These are phyloP conservation scores for Lasiosphaeria ovina DNA, from an alignment of 495 filamentous ascomycete species.

Conservation along the genomic window DNA sequence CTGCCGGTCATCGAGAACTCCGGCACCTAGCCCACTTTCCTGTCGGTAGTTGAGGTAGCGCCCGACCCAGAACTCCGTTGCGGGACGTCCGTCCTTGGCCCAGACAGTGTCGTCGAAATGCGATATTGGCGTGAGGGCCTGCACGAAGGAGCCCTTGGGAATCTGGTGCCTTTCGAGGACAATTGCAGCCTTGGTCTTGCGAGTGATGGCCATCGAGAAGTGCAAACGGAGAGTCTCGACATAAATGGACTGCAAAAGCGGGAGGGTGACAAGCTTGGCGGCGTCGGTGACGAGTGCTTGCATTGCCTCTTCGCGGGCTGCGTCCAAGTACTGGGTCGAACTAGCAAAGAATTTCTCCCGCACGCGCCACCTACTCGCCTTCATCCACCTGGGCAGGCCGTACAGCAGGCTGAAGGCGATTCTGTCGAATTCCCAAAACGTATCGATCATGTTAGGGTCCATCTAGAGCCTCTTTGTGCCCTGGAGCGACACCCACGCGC, in stretches of 20 bases:
- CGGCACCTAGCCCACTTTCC: slow-evolving; percentile 3
- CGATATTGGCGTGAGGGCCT: slow-evolving; percentile 22
- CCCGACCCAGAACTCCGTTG: slow-evolving; percentile 35
- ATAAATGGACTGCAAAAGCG: slow-evolving; percentile 38
- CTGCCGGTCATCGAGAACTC: neutral
- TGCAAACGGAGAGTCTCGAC: slow-evolving; percentile 36
- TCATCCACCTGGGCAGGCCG: slow-evolving; percentile 51
- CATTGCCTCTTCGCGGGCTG: slow-evolving; percentile 17
- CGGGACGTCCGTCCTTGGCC: slow-evolving; percentile 28
- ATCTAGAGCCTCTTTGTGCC: slow-evolving; percentile 22
- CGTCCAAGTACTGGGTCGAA: slow-evolving; percentile 5
- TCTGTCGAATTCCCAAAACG: slow-evolving; percentile 26
- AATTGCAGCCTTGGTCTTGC: neutral
- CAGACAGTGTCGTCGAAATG: slow-evolving; percentile 30
- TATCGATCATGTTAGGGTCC: slow-evolving; percentile 22
- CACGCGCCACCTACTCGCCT: slow-evolving; percentile 47
- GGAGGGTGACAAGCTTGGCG: slow-evolving; percentile 25
- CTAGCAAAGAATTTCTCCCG: slow-evolving; percentile 14
- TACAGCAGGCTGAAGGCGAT: slow-evolving; percentile 11
- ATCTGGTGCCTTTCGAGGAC: slow-evolving; percentile 22
- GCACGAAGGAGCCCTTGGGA: slow-evolving; percentile 21
- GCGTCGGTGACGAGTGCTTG: slow-evolving; percentile 18
- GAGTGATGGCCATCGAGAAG: slow-evolving; percentile 7
- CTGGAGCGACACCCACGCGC: slow-evolving; percentile 18
- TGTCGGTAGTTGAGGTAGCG: slow-evolving; percentile 21